Percentiles rank a stretch among this genome's conserved stretches.
Conservation (phyloP, 768 basidiomycete genomes). For the Pleurotus tuber-regium region DNA sequence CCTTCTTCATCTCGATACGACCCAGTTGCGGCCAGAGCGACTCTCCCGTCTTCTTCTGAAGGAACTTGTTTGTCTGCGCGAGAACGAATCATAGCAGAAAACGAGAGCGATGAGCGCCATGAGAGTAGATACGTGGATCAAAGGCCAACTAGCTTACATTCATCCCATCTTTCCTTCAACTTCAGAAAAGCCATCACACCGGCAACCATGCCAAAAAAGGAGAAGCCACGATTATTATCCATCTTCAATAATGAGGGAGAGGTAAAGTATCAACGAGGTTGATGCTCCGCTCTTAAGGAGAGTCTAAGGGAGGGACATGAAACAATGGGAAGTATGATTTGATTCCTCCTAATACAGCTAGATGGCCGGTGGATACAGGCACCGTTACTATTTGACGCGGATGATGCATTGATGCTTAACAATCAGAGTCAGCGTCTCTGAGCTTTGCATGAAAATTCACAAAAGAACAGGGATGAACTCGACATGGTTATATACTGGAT, state of each 20-base stretch:
- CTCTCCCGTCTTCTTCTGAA: conserved; percentile 39
- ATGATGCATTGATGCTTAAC: too few species aligned
- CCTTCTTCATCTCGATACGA: conserved; percentile 23
- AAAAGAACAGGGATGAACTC: too few species aligned
- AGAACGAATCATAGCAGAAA: conserved; percentile 1
- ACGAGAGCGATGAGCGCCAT: neutral
- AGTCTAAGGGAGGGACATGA: neutral
- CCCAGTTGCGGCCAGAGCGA: conserved; percentile 22
- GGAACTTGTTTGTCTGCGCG: conserved; percentile 39
- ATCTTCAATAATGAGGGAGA: too few species aligned
- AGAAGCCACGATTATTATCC: conserved; percentile 15
- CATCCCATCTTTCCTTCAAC: conserved; percentile 44
- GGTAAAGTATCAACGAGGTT: too few species aligned
- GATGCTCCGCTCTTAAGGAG: too few species aligned
- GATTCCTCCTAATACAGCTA: too few species aligned
- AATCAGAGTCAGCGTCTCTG: too few species aligned
- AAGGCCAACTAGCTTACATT: conserved; percentile 30
- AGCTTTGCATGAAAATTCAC: too few species aligned
- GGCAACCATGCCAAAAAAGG: conserved; percentile 43
- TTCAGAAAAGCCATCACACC: conserved; percentile 44
- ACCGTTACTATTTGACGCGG: too few species aligned
- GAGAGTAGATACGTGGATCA: conserved; percentile 2
- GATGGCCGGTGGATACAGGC: too few species aligned
- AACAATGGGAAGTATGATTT: conserved; percentile 1
- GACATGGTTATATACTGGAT: too few species aligned